Percentiles rank a stretch among this genome's conserved stretches.
Evolutionary conservation across 83 land plant species (phyloP).

Genomic region (Picea mariana): DNA sequence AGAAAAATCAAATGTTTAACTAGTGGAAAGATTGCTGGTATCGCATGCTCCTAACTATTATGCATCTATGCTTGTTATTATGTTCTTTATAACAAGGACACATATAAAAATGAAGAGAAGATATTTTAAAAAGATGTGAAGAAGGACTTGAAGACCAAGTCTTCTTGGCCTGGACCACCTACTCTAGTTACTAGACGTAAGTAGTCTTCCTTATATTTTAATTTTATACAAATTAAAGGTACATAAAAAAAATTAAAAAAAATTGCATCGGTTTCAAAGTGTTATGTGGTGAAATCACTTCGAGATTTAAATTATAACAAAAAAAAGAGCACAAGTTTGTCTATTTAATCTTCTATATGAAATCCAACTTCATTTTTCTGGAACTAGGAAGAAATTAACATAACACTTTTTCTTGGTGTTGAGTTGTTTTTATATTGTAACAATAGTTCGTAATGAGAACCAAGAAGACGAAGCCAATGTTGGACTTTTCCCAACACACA

Average conservation of each 20-base stretch:
- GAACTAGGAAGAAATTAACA: too few relatives aligned
- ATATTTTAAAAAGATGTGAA: conserved; percentile 25
- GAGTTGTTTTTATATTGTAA: neutral
- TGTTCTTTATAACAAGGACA: conserved; percentile 38
- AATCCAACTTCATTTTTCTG: neutral
- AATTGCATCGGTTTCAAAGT: neutral
- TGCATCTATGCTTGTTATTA: conserved; percentile 27
- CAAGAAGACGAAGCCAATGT: neutral
- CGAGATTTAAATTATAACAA: neutral
- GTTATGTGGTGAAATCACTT: neutral
- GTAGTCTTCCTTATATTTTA: neutral
- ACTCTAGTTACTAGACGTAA: conserved; percentile 30
- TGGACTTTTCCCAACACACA: too few relatives aligned
- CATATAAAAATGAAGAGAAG: conserved; percentile 15
- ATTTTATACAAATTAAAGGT: neutral
- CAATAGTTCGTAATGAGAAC: neutral
- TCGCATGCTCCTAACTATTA: conserved; percentile 22
- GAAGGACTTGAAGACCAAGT: conserved; percentile 24
- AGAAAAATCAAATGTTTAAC: conserved; percentile 26
- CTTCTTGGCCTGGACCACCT: conserved; percentile 26
- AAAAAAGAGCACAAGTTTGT: neutral
- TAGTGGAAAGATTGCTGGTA: conserved; percentile 38
- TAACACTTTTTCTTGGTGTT: too few relatives aligned
- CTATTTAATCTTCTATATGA: neutral
- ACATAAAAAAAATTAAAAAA: neutral